Base-by-base conservation (phyloP, 1,284 basidiomycete genomes). In the Cerrena zonata region DNA sequence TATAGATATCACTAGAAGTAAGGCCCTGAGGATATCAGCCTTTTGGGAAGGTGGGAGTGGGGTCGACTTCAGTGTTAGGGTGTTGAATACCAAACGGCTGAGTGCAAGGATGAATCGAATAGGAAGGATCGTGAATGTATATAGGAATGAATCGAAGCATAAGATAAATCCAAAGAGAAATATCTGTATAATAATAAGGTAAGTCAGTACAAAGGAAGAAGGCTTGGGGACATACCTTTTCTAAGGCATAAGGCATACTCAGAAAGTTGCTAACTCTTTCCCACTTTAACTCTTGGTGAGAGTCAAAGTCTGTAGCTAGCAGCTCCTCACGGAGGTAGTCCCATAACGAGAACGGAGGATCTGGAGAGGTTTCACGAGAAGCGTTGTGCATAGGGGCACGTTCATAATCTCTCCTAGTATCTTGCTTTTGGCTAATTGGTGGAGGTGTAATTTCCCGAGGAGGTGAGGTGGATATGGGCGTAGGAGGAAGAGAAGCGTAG, bases 201-300 rank as follows among this genome's bases (percentile, higher is more conserved):
- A 7, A 23, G 24, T 44, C 2, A 21, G 30, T 2, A 34, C 15
- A 24, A 41, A 15, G 19, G 5, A 37, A 7, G 5, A 43, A 21
- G 7, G 21, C 3, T 3, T 23, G 15, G 27, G 1, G 5, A 60
- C 73, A 47, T 51, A 90, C 92, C 79, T 96, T 95, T 68, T 99
- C 96, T 56, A 96, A 84, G 15, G 93, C 94, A 5, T 94, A 65
- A 0, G 96, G 96, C 38, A 99, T 92, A 50, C 82, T 87, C 54
- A 99, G 72, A 64, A 99, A 99, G 69, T 99, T 99, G 64, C 91
- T 89, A 45, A 99, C 94, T n/a, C 96, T 76, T 62, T 99, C 96
- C 89, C 93, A 93, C 68, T 94, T 94, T 58, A 94, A 72, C 64
- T 95, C 93, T 62, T 95, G 91, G 54, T 92, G 89, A 0, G 87